Conservation (phyloP, 140 eudicot genomes). For the Senecio squalidus region DNA sequence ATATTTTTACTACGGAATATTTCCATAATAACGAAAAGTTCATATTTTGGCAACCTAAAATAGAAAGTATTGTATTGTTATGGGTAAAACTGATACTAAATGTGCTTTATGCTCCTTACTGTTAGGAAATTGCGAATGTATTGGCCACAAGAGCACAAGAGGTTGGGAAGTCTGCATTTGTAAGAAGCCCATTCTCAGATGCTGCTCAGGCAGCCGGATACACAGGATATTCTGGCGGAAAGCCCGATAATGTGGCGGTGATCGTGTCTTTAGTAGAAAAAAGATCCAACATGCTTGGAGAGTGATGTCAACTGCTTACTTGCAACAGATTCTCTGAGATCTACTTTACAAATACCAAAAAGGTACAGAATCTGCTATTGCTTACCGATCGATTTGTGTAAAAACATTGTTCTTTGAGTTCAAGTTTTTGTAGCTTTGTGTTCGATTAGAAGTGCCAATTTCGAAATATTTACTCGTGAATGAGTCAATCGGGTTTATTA, state of each 20-base stretch:
- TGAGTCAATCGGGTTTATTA: no score
- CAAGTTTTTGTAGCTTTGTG: no score
- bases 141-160: constrained; percentile 77
- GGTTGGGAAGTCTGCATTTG: constrained; percentile 51
- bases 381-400: not conserved
- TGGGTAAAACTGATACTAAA: not conserved
- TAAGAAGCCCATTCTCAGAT: constrained; percentile 83
- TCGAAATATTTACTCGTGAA: no score
- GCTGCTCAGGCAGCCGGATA: constrained; percentile 87
- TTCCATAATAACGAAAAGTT: not conserved
- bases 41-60: not conserved
- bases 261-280: constrained; percentile 68
- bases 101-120: not conserved
- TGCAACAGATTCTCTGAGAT: constrained; percentile 13
- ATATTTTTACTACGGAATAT: not conserved
- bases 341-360: constrained; percentile 15
- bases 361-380: constrained; percentile 15
- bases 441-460: no score
- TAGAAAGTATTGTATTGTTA: not conserved
- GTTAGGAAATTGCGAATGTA: constrained; percentile 71
- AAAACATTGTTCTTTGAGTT: no score
- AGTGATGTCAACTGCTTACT: constrained; percentile 3
- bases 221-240: constrained; percentile 68
- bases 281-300: constrained; percentile 11
- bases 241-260: constrained; percentile 83